phyloP scores from a whole-genome alignment of 768 basidiomycete genomes.

The Hericium coralloides region DNA sequence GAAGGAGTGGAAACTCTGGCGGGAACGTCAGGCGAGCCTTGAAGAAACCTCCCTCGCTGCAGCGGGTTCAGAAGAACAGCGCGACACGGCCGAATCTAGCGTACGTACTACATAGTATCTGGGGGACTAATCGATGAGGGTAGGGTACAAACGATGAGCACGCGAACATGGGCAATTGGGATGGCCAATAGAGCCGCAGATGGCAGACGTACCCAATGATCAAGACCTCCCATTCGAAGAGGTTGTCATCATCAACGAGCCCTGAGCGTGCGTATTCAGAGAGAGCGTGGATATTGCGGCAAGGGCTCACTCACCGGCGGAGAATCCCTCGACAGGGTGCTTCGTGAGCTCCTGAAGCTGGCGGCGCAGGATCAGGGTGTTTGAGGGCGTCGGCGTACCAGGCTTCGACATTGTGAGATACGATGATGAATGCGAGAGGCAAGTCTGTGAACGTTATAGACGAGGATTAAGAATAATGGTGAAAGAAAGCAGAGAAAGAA shows the following conservation, averaged over 20 bases:
- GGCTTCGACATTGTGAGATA: constrained; percentile 17
- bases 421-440: neutral
- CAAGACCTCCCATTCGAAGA: constrained; percentile 95
- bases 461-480: neutral
- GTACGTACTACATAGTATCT: constrained; percentile 82
- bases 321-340: constrained; percentile 92
- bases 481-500: neutral
- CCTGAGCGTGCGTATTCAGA: constrained; percentile 35
- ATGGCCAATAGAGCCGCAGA: neutral
- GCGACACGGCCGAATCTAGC: neutral
- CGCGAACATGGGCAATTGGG: neutral
- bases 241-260: constrained; percentile 88
- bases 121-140: constrained; percentile 51
- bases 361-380: constrained; percentile 59
- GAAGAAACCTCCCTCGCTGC: constrained; percentile 92
- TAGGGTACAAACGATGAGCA: neutral
- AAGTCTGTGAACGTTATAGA: neutral
- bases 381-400: constrained; percentile 17
- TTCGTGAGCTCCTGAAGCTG: constrained; percentile 85
- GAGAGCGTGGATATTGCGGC: constrained; percentile 14
- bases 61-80: constrained; percentile 11
- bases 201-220: constrained; percentile 70
- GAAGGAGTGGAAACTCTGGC: constrained; percentile 78
- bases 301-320: constrained; percentile 53
- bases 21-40: constrained; percentile 89